Evolutionary conservation across 108 stramenopile species (phyloP), one percentile per base, ranked within the genome.

Genomic region (Nitzschia inconspicua): DNA sequence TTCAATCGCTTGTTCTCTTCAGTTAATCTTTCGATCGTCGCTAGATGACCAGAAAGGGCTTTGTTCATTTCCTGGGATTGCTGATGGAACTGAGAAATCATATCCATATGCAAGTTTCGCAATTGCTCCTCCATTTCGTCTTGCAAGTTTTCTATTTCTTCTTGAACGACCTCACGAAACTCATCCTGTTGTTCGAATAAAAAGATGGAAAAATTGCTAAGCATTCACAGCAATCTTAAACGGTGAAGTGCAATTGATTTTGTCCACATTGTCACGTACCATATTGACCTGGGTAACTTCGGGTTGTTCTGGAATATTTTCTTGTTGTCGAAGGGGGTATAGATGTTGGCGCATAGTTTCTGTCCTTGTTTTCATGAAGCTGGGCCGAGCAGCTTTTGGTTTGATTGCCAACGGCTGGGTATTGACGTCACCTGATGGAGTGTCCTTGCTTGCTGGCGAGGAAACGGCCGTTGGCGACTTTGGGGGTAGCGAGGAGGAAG

Each of bases 31-130:
- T 62, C 59, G 20, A 74, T 66, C 13, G 41, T 40, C 29, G 44
- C 55, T 20, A 46, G 14, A 11, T 74, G 73, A 11, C 41, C 31
- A 8, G 46, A 19, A 23, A 75, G 35, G 3, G 47, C 57, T 3
- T 26, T 39, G 18, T 63, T 64, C n/a, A 75, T 44, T 62, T 75
- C 74, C 40, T 68, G 66, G 3, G 74, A 68, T 40, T 75, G 74
- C 37, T 53, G 61, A 24, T 68, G 66, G 37, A 75, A 68, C 34
- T 75, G 66, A 10, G 43, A 41, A 18, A 75, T 59, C 66, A 75
- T 59, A 50, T 75, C 74, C 40, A 68, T 57, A 41, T 75, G 74
- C 28, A 75, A 24, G 40, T 64, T 68, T 20, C 66, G 61, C 14
- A 75, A 39, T 22, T 60, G 29, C 39, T 68, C 67, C 47, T 75